A percentile compares a stretch with the other conserved stretches of the same genome.
Evolutionary conservation across 225 moss, liverwort and hornwort species (phyloP).

Genomic region (Marchantia paleacea): DNA sequence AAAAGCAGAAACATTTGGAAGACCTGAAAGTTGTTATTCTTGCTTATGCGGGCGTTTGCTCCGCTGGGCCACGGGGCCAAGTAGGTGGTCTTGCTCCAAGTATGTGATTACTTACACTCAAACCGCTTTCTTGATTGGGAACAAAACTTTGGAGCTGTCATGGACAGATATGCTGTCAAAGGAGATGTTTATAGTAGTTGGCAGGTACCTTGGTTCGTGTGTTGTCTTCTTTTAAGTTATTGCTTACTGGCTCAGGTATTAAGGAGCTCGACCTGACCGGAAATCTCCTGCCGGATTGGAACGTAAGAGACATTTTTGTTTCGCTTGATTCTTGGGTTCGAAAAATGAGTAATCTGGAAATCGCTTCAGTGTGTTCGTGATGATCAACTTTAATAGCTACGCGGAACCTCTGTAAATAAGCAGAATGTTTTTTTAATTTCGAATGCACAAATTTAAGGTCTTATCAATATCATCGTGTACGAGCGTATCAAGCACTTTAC

Average conservation of each 20-base stretch:
- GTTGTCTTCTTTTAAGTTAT: no score
- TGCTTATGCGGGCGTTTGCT: conserved; percentile 64
- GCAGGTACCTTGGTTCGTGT: not conserved
- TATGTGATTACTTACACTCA: conserved; percentile 25
- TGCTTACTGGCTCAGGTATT: conserved; percentile 48
- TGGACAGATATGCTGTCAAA: not conserved
- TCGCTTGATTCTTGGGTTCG: not conserved
- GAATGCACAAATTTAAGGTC: no score
- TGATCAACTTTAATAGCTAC: not conserved
- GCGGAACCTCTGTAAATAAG: not conserved
- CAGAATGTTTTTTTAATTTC: no score
- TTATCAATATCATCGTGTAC: no score
- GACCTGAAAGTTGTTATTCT: conserved; percentile 69
- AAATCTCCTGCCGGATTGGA: conserved; percentile 84
- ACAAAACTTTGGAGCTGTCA: not conserved
- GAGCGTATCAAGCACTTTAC: not conserved
- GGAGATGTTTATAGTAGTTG: not conserved
- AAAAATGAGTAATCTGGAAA: not conserved
- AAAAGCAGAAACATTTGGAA: conserved; percentile 74
- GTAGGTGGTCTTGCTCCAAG: conserved; percentile 67
- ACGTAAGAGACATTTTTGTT: conserved; percentile 48
- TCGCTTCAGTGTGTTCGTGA: not conserved
- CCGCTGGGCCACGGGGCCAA: conserved; percentile 69
- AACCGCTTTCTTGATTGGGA: not conserved
- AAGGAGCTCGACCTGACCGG: conserved; percentile 78